Conservation (phyloP, 345 rosid genomes). For the Bruguiera gymnorhiza region DNA sequence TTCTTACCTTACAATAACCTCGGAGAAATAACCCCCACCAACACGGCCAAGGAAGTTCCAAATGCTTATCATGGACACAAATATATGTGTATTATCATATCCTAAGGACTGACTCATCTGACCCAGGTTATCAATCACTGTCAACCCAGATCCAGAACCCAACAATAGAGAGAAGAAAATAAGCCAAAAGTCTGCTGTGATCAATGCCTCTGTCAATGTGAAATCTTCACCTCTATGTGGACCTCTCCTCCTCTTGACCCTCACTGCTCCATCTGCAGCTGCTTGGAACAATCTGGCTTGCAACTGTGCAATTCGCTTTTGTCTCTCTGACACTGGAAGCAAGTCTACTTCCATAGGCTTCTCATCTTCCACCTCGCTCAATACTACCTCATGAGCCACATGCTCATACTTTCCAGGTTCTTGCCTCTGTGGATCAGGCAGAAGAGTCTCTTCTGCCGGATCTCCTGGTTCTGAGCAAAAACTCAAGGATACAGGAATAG, state of each 20-base stretch:
- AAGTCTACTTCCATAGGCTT: conserved; percentile 79
- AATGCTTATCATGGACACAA: conserved; percentile 94
- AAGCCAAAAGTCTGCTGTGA: conserved; percentile 94
- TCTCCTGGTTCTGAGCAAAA: conserved; percentile 40
- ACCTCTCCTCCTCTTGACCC: conserved; percentile 75
- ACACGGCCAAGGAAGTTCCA: conserved; percentile 98
- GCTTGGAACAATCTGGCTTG: conserved; percentile 76
- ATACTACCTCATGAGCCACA: conserved; percentile 48
- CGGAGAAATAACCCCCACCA: conserved; percentile 96
- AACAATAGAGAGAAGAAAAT: conserved; percentile 79
- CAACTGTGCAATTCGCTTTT: conserved; percentile 73
- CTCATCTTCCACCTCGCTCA: conserved; percentile 96
- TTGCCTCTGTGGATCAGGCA: conserved; percentile 40
- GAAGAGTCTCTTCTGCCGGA: conserved; percentile 56
- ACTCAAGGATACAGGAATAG: conserved; percentile 57
- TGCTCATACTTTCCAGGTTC: conserved; percentile 47
- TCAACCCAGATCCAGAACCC: conserved; percentile 95
- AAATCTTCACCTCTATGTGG: conserved; percentile 94
- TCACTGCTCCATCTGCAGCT: conserved; percentile 90
- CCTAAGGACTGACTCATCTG: conserved; percentile 96
- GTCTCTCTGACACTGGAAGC: conserved; percentile 84
- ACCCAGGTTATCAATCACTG: conserved; percentile 95
- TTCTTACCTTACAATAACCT: conserved; percentile 74
- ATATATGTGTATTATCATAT: conserved; percentile 72
- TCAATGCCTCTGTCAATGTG: conserved; percentile 78